Evolutionary conservation across 202 grass and related monocot genomes (phyloP).

Genomic region (Schoenoplectus tabernaemontani): DNA sequence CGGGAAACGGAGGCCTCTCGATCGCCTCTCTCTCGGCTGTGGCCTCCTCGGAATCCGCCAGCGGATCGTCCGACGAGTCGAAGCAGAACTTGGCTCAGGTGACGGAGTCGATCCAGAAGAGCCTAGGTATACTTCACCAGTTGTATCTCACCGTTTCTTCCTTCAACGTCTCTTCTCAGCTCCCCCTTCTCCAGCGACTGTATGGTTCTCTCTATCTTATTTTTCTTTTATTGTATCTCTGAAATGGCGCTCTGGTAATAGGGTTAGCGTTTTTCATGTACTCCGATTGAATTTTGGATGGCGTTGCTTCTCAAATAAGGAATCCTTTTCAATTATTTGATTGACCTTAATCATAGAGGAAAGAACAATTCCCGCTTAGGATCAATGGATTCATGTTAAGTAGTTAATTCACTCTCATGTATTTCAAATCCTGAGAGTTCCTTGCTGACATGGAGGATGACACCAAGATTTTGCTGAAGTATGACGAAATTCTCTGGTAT

Average conservation of each 20-base stretch:
- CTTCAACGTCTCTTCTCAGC: constrained; percentile 82
- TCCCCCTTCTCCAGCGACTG: constrained; percentile 79
- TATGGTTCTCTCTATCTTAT: constrained; percentile 8
- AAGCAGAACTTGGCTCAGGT: constrained; percentile 76
- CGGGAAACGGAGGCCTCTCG: constrained; percentile 4
- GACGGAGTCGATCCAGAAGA: constrained; percentile 79
- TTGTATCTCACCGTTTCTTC: constrained; percentile 91
- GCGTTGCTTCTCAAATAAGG: not conserved
- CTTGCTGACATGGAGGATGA: constrained; percentile 53
- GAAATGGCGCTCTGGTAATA: not conserved
- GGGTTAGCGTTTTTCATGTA: not conserved
- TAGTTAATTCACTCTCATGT: constrained; percentile 21
- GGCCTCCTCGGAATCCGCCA: constrained; percentile 28
- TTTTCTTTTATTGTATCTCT: not conserved
- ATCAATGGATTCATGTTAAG: no score
- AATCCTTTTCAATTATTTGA: not conserved
- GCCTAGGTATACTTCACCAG: constrained; percentile 84
- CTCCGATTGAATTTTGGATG: not conserved
- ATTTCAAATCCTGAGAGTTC: constrained; percentile 53
- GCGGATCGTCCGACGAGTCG: constrained; percentile 39
- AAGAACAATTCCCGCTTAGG: no score
- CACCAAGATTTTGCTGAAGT: constrained; percentile 60
- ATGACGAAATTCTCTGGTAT: constrained; percentile 51
- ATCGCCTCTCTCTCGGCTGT: constrained; percentile 27
- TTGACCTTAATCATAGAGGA: not conserved